phyloP scores from a whole-genome alignment of 768 basidiomycete species.

The Kondoa subrosea region DNA sequence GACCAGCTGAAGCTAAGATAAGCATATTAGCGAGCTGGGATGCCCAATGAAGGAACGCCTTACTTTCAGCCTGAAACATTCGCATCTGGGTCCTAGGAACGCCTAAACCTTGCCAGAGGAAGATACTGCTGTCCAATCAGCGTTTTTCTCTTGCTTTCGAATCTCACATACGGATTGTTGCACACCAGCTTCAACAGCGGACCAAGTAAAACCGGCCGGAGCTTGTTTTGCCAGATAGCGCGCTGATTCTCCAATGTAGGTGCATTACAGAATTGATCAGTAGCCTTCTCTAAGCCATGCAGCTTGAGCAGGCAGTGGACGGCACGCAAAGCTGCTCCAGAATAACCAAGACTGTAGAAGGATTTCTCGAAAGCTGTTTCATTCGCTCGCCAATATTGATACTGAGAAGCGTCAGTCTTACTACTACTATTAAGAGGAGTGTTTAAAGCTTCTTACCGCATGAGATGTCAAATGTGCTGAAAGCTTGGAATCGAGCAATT shows the following conservation, averaged over 20 bases:
- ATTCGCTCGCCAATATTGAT: constrained; percentile 60
- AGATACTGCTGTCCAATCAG: constrained; percentile 19
- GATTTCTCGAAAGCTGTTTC: constrained; percentile 37
- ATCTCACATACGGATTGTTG: constrained; percentile 33
- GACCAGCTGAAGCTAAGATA: constrained; percentile 28
- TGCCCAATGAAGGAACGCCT: too few relatives aligned
- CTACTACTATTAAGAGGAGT: background rate
- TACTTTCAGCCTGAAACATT: constrained; percentile 17
- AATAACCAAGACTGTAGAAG: constrained; percentile 56
- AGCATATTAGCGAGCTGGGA: background rate
- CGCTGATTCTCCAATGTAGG: constrained; percentile 45
- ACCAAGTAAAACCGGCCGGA: constrained; percentile 47
- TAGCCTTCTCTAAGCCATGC: constrained; percentile 45
- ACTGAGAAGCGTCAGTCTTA: constrained; percentile 25
- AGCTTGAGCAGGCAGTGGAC: constrained; percentile 44
- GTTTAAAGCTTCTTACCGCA: constrained; percentile 31
- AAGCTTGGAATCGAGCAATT: constrained; percentile 45
- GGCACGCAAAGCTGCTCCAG: constrained; percentile 46
- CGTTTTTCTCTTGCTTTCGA: background rate
- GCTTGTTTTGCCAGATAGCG: constrained; percentile 44
- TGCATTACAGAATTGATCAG: constrained; percentile 43
- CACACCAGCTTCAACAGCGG: constrained; percentile 43
- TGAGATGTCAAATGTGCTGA: constrained; percentile 52
- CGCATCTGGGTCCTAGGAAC: constrained; percentile 51
- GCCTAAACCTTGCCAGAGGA: constrained; percentile 64